Base-by-base conservation (phyloP, 1,139 yeast species). In the Saccharomyces hybrid region DNA sequence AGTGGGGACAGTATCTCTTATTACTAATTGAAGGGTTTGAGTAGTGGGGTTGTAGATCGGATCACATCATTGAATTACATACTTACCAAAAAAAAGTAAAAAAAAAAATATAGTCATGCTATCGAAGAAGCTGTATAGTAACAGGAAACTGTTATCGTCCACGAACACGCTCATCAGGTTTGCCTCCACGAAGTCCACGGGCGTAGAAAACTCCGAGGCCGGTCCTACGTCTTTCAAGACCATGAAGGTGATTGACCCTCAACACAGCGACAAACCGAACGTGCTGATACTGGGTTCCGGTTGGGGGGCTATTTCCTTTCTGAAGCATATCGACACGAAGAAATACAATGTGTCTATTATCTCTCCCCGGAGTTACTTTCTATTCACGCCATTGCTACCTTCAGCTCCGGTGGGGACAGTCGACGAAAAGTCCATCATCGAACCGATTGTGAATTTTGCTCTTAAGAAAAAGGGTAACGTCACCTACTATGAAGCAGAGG, bases 361-460 rank as follows among this genome's bases (percentile, higher is more conserved):
- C 52, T 88, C 97, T 28, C 97, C 98, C 59, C 82, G 97, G 75
- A 89, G 89, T 77, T 90, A 89, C 78, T 91, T 91, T 75, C 77
- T 91, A 66, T 91, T 90, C 79, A 91, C 97, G 47, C 97, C 98
- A 21, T 78, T 91, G 70, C 79, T 91, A 66, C 97, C 97, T 47
- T 88, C 96, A 19, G 85, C 91, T 62, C 96, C 97, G 51, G 91
- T 96, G 51, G 98, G 97, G 58, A 88, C 97, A 50, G 86, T 91
- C 58, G 97, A 90, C 70, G 83, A 84, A 71, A 88, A 95, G 73
- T 88, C 97, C 47, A 90, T 91, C 67, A 83, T 86, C 74, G 96
- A 88, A 73, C 95, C 96, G 50, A 87, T 88, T 56, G 83, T 93
- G 64, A 78, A 84, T 60, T 84, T 87, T 65, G 87, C 88, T 63